Conservation (phyloP, 2,329 filamentous ascomycete species). For the Calonectria henricotiae region DNA sequence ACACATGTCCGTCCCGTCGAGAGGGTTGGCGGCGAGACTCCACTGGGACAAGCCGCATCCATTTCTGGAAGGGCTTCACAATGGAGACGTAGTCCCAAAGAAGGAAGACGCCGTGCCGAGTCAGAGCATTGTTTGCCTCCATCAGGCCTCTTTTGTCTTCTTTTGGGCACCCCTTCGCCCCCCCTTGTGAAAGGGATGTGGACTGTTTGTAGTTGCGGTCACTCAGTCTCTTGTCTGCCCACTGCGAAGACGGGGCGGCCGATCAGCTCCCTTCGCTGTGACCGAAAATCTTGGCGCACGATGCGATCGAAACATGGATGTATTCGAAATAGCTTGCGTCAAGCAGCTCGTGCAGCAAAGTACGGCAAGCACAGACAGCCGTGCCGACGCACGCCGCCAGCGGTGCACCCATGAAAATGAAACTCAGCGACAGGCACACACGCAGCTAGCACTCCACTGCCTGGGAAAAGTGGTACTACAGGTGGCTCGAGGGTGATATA, state of each 20-base stretch:
- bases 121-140: constrained; percentile 16
- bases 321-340: constrained; percentile 19
- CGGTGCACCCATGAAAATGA: constrained; percentile 31
- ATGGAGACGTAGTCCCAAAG: constrained; percentile 27
- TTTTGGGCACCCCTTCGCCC: neutral
- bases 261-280: constrained; percentile 24
- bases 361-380: constrained; percentile 20
- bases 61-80: constrained; percentile 29
- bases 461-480: constrained; percentile 34
- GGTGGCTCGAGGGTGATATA: constrained; percentile 35
- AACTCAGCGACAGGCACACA: constrained; percentile 14
- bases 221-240: neutral
- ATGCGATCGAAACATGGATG: constrained; percentile 30
- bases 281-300: constrained; percentile 31
- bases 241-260: constrained; percentile 14
- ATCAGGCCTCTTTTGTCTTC: constrained; percentile 7
- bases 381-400: constrained; percentile 20
- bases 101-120: constrained; percentile 18
- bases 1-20: constrained; percentile 9
- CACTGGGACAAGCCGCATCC: constrained; percentile 36
- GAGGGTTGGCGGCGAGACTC: constrained; percentile 37
- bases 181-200: constrained; percentile 4
- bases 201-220: constrained; percentile 11
- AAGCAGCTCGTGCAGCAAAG: constrained; percentile 10
- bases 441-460: constrained; percentile 41